Evolutionary conservation across 148 eudicot genomes (phyloP).

Genomic region (Pouteria glomerata): DNA sequence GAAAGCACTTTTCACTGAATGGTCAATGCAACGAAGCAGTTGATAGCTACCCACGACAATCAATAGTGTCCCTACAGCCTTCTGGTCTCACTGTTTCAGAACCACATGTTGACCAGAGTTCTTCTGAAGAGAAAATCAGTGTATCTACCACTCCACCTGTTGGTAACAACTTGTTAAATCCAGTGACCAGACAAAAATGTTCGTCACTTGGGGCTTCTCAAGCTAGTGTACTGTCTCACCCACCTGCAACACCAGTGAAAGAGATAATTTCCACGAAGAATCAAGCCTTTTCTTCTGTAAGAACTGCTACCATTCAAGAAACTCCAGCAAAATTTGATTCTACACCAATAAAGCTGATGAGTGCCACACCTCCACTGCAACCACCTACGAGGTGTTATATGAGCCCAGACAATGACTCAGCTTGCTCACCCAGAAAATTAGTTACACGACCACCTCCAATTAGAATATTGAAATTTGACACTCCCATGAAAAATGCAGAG

Average conservation of each 20-base stretch:
- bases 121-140: neutral
- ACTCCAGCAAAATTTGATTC: conserved; percentile 22
- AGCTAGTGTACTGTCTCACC: conserved; percentile 7
- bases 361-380: conserved; percentile 48
- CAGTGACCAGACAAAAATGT: neutral
- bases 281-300: conserved; percentile 17
- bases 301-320: conserved; percentile 28
- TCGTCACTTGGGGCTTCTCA: conserved; percentile 6
- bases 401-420: conserved; percentile 49
- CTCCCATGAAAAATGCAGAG: conserved; percentile 32
- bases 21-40: neutral
- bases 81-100: neutral
- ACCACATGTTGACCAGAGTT: neutral
- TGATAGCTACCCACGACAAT: neutral
- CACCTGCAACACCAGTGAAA: conserved; percentile 39
- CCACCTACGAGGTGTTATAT: conserved; percentile 48
- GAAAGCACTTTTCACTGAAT: conserved; percentile 39
- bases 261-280: neutral
- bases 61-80: neutral
- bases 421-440: conserved; percentile 32
- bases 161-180: neutral
- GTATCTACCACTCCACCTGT: neutral
- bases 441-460: conserved; percentile 44
- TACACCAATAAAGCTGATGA: conserved; percentile 54
- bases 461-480: conserved; percentile 61